Evolutionary conservation across 352 stramenopile species (phyloP).

Genomic region (Globisporangium barbulae): DNA sequence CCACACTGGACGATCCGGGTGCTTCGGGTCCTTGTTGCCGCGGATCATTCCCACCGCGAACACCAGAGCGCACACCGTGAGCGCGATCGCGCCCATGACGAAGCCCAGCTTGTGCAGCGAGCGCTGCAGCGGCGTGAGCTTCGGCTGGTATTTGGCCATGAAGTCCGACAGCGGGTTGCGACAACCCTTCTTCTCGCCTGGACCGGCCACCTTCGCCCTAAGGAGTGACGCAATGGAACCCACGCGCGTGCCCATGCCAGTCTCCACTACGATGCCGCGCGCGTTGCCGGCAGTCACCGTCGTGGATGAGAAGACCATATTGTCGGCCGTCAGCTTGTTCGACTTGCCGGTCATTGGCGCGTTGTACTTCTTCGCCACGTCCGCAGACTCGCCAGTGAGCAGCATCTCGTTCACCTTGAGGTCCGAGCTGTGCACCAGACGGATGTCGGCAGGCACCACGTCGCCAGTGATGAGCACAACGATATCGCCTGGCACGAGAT

Average conservation of each 20-base stretch:
- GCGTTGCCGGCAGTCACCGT: conserved; percentile 44
- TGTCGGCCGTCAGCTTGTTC: conserved; percentile 35
- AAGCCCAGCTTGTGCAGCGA: conserved; percentile 92
- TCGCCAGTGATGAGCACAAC: conserved; percentile 82
- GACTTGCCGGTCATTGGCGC: conserved; percentile 11
- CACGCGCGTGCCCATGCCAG: conserved; percentile 36
- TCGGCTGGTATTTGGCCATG: conserved; percentile 26
- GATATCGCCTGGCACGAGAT: conserved; percentile 53
- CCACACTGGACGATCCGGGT: conserved; percentile 67
- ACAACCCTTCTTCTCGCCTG: conserved; percentile 19
- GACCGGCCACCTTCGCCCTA: conserved; percentile 9
- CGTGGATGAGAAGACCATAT: conserved; percentile 91
- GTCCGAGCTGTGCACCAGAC: conserved; percentile 64
- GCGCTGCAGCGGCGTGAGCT: conserved; percentile 80
- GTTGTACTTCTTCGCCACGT: conserved; percentile 25
- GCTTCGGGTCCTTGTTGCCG: conserved; percentile 33
- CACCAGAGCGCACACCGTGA: conserved; percentile 83
- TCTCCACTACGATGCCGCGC: conserved; percentile 36
- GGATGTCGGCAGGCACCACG: conserved; percentile 83
- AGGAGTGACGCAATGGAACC: conserved; percentile 37
- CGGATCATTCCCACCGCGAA: conserved; percentile 75
- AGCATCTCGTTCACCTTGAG: conserved; percentile 87
- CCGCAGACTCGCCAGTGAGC: conserved; percentile 81
- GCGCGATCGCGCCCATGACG: conserved; percentile 70
- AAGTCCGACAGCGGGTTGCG: conserved; percentile 15